Evolutionary conservation across 345 rosid species (phyloP).

Genomic region (Brassica juncea): DNA sequence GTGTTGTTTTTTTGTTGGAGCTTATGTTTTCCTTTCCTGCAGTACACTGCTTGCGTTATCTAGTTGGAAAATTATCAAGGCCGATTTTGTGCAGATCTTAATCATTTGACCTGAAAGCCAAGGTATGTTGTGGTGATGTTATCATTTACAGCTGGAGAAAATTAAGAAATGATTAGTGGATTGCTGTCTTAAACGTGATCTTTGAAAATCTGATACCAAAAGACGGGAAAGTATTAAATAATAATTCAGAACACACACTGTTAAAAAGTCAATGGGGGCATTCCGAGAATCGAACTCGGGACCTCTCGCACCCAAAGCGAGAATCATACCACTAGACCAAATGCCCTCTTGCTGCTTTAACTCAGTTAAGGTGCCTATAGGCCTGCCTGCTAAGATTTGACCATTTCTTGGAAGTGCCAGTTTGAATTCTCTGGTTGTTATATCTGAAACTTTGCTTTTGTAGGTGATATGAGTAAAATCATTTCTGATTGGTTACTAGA

Average conservation of each 20-base stretch:
- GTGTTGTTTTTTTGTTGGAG: background rate
- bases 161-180: background rate
- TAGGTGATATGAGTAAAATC: background rate
- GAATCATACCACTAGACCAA: slow-evolving; percentile 94
- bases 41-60: slow-evolving; percentile 16
- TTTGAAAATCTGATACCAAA: background rate
- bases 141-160: slow-evolving; percentile 1
- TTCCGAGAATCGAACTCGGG: slow-evolving; percentile 60
- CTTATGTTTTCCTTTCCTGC: slow-evolving; percentile 4
- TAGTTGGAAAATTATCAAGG: background rate
- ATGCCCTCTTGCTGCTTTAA: slow-evolving; percentile 46
- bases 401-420: background rate
- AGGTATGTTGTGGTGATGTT: slow-evolving; percentile 29
- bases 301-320: slow-evolving; percentile 92
- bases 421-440: background rate
- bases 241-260: background rate
- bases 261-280: background rate
- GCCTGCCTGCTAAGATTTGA: background rate
- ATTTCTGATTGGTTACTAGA: background rate
- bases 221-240: background rate
- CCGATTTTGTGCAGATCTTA: background rate
- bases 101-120: background rate
- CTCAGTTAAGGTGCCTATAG: background rate
- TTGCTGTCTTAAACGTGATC: slow-evolving; percentile 7
- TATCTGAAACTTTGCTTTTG: background rate